These are phyloP conservation scores for Hibiscus tridactylites DNA, from an alignment of 345 rosid species.

Conservation along the genomic window DNA sequence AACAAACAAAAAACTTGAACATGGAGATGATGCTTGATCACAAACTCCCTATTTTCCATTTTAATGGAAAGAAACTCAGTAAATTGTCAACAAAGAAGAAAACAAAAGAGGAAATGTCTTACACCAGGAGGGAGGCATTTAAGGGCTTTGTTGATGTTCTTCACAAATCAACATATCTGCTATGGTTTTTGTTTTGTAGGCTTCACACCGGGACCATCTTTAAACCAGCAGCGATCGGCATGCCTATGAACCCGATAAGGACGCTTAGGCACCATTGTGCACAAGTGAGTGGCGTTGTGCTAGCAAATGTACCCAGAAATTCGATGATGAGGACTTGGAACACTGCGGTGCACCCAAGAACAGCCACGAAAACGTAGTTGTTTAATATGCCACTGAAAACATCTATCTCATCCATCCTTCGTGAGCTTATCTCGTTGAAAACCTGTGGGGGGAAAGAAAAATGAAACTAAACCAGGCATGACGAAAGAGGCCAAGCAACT, in stretches of 20 bases:
- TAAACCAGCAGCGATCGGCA: conserved; percentile 74
- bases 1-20: neutral
- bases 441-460: conserved; percentile 26
- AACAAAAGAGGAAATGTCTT: neutral
- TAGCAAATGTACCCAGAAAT: conserved; percentile 62
- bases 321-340: conserved; percentile 71
- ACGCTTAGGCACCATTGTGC: conserved; percentile 48
- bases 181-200: neutral
- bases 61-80: neutral
- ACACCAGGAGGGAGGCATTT: too few species aligned
- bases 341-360: conserved; percentile 43
- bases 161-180: neutral
- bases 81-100: neutral
- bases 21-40: neutral
- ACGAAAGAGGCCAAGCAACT: neutral
- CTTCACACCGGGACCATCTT: conserved; percentile 58
- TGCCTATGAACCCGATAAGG: conserved; percentile 61
- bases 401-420: conserved; percentile 58
- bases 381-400: conserved; percentile 58
- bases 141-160: neutral
- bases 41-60: neutral
- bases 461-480: neutral
- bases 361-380: conserved; percentile 50
- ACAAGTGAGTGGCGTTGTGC: conserved; percentile 43
- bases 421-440: conserved; percentile 67